Conservation (phyloP, 352 stramenopile species). For the Pythium sp. region DNA sequence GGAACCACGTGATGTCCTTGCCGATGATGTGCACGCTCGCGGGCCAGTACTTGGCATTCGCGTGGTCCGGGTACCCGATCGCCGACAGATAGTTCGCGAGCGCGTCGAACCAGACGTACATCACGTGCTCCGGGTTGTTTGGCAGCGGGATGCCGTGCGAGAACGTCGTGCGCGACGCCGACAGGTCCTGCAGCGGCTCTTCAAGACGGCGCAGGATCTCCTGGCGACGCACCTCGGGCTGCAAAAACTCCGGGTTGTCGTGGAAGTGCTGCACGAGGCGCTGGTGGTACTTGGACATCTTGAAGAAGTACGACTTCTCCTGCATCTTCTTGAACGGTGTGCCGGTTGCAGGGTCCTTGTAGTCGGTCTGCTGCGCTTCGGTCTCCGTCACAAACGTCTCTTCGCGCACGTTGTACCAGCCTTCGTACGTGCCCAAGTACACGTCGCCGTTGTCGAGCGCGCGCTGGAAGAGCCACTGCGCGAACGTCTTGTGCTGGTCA, state of each 20-base stretch:
- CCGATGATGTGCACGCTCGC: slow-evolving; percentile 88
- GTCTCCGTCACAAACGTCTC: slow-evolving; percentile 99
- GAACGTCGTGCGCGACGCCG: slow-evolving; percentile 97
- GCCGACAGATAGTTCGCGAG: slow-evolving; percentile 98
- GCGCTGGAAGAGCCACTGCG: slow-evolving; percentile 93
- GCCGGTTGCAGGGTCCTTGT: slow-evolving; percentile 93
- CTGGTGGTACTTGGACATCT: slow-evolving; percentile 97
- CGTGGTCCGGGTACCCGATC: slow-evolving; percentile 91
- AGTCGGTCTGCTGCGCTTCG: slow-evolving; percentile 94
- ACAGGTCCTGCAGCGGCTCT: slow-evolving; percentile 95
- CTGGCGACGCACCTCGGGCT: slow-evolving; percentile 94
- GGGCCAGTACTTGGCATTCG: slow-evolving; percentile 76
- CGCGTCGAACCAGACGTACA: slow-evolving; percentile 99
- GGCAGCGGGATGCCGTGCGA: slow-evolving; percentile 92
- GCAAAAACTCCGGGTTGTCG: slow-evolving; percentile 94
- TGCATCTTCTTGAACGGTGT: slow-evolving; percentile 96
- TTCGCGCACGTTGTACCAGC: slow-evolving; percentile 99
- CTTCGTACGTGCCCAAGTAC: slow-evolving; percentile 96
- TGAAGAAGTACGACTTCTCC: slow-evolving; percentile 99
- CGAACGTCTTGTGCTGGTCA: slow-evolving; percentile 92
- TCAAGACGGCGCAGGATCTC: slow-evolving; percentile 93
- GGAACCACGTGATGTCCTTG: slow-evolving; percentile 99
- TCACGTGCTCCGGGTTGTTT: slow-evolving; percentile 94
- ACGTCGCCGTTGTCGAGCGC: slow-evolving; percentile 93
- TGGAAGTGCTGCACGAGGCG: slow-evolving; percentile 95